Percentiles rank a stretch among this genome's conserved stretches.
These are phyloP conservation scores for Mycena chlorophos DNA, from an alignment of 768 basidiomycete genomes.

Conservation along the genomic window DNA sequence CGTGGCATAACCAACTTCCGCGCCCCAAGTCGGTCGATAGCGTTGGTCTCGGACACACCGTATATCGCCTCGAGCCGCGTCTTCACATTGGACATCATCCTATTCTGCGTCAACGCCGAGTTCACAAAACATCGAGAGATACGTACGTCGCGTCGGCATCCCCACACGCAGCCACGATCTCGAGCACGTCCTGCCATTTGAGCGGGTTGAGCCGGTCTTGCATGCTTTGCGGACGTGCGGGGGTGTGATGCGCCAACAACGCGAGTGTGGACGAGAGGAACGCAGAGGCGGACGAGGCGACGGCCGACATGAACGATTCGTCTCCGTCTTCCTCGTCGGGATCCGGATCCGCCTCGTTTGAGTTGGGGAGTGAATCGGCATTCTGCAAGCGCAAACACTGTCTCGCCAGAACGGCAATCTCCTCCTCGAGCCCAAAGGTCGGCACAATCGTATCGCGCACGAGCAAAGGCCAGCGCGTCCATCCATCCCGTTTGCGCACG, in stretches of 20 bases:
- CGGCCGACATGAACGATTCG: conserved; percentile 29
- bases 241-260: conserved; percentile 55
- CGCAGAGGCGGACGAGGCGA: conserved; percentile 45
- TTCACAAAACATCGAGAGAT: neutral
- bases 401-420: conserved; percentile 52
- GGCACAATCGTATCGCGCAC: conserved; percentile 60
- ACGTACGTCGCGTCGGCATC: conserved; percentile 41
- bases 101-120: neutral
- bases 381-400: conserved; percentile 36
- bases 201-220: conserved; percentile 65
- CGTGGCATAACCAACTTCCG: neutral
- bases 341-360: conserved; percentile 20
- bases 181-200: conserved; percentile 64
- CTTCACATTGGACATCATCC: neutral
- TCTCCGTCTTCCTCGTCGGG: conserved; percentile 27
- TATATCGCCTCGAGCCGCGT: neutral
- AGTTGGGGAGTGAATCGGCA: too few species aligned
- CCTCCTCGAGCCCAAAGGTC: conserved; percentile 72
- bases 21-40: neutral
- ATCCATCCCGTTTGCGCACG: conserved; percentile 49
- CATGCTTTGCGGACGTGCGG: conserved; percentile 55
- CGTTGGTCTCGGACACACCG: neutral
- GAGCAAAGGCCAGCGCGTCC: conserved; percentile 79
- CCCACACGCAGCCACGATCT: conserved; percentile 47
- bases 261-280: conserved; percentile 55